Base-by-base conservation (phyloP, 345 rosid species). In the Ailanthus altissimus region DNA sequence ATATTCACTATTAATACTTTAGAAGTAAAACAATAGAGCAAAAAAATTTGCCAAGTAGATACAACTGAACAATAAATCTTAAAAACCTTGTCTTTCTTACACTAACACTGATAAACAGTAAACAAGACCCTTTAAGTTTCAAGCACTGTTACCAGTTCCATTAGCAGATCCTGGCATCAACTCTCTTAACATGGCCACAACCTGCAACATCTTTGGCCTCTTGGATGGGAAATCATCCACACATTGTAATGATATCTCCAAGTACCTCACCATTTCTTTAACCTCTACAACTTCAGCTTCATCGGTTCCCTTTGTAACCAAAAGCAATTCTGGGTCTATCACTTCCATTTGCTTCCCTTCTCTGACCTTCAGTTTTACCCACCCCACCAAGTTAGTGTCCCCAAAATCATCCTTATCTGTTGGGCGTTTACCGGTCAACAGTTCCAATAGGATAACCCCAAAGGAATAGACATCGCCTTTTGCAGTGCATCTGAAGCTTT, bases 331-430 rank as follows among this genome's bases (percentile, higher is more conserved):
- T 51, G 84, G 82, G 72, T 95, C 99, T 9, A 95, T 95, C 74
- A 95, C 99, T 75, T 95, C 98, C 94, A 90, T 93, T 62, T 90
- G 97, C 58, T 86, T 89, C 77, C 95, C 98, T 80, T 93, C 97
- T 77, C 91, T 82, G 2, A 83, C 97, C 80, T 91, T 93, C 88
- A 95, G 83, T 86, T 93, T 95, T 32, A 90, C 90, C 99, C 99
- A 95, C 15, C 99, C 99, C 38, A 93, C 99, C 80, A 95, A 83
- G 77, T 95, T 95, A 5, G 98, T 93, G 86, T 95, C 99, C n/a
- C 98, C 99, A 54, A 95, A 95, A 79, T 95, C 99, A 42, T 95
- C 99, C 81, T 93, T 95, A 65, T 95, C 99, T 0, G 98, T 95
- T 0, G 99, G 99, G 49, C 99, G 86, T 75, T 89, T 95, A 61